phyloP scores from a whole-genome alignment of 164 flowering plant genomes.

The Vitis labrusca region DNA sequence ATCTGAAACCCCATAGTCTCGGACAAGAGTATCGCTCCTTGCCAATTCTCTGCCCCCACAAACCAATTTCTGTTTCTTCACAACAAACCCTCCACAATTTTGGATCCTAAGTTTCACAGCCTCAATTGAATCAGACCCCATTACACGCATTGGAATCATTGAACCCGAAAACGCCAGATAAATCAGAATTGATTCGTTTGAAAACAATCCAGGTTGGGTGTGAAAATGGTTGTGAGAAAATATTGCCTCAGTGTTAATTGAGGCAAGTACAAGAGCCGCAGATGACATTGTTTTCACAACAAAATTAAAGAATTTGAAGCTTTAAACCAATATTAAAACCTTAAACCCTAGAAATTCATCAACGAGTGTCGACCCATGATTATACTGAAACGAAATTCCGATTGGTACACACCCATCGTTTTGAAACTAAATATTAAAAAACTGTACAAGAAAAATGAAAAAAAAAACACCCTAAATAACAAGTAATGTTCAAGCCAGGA shows the following conservation, averaged over 20 bases:
- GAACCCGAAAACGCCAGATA: conserved; percentile 42
- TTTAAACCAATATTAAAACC: neutral
- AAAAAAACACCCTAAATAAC: neutral
- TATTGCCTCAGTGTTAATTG: conserved; percentile 16
- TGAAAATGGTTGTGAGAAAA: conserved; percentile 12
- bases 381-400: neutral
- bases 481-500: no score
- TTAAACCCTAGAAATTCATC: neutral
- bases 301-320: conserved; percentile 2
- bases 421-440: no score
- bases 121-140: conserved; percentile 58
- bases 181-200: conserved; percentile 42
- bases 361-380: conserved; percentile 1
- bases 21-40: conserved; percentile 44
- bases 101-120: conserved; percentile 59
- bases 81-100: conserved; percentile 43
- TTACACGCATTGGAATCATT: conserved; percentile 48
- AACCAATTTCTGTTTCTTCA: conserved; percentile 54
- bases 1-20: conserved; percentile 53
- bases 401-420: neutral
- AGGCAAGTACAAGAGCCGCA: conserved; percentile 44
- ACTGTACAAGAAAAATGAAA: neutral
- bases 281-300: conserved; percentile 37
- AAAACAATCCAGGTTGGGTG: neutral
- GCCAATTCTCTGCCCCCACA: conserved; percentile 59